phyloP scores from a whole-genome alignment of 371 early-diverging fungal genomes.

The Mortierella sp. region DNA sequence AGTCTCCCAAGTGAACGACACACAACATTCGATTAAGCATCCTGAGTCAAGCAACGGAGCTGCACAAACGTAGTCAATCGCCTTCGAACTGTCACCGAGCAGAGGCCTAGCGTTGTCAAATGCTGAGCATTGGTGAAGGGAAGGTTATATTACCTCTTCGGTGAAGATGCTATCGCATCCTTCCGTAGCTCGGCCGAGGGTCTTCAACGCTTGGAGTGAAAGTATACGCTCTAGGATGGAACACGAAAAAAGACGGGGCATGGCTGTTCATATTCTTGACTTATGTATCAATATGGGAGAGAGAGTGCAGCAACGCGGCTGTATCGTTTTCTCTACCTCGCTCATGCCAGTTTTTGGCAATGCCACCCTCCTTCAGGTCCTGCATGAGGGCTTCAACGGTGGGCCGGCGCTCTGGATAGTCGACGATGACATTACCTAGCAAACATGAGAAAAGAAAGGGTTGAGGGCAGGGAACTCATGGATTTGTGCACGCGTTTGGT shows the following conservation, averaged over 20 bases:
- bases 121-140: conserved; percentile 1
- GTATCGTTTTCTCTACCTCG: conserved; percentile 20
- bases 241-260: neutral
- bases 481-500: too few relatives aligned
- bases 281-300: neutral
- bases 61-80: too few relatives aligned
- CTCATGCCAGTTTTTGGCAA: conserved; percentile 37
- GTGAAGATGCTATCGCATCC: conserved; percentile 49
- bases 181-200: conserved; percentile 41
- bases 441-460: neutral
- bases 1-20: too few relatives aligned
- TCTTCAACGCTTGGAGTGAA: conserved; percentile 50
- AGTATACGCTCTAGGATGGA: conserved; percentile 18
- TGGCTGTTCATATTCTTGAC: neutral
- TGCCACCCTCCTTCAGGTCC: conserved; percentile 50
- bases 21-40: too few relatives aligned
- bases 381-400: conserved; percentile 38
- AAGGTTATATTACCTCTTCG: conserved; percentile 35
- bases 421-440: conserved; percentile 32
- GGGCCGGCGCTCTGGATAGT: conserved; percentile 24
- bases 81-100: neutral
- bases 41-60: too few relatives aligned
- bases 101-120: neutral
- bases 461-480: too few relatives aligned
- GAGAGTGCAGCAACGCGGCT: neutral